Percentiles rank a stretch among this genome's conserved stretches.
phyloP scores from a whole-genome alignment of 2,329 filamentous ascomycete species.

The Bisporella sp. region DNA sequence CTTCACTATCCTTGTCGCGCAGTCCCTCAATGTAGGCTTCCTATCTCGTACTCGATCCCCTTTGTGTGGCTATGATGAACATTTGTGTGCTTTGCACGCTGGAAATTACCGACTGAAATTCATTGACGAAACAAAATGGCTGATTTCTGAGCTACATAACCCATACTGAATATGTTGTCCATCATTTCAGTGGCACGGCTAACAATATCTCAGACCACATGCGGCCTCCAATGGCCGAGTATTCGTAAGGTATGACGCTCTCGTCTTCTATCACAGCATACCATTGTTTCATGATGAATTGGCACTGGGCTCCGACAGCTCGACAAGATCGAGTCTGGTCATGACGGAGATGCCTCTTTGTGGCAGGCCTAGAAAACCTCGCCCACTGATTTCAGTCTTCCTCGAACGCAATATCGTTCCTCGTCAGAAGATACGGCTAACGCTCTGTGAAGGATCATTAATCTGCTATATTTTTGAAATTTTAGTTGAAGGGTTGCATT shows the following conservation, averaged over 20 bases:
- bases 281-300: constrained; percentile 60
- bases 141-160: constrained; percentile 61
- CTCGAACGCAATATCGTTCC: too few relatives aligned
- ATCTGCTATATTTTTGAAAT: too few relatives aligned
- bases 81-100: constrained; percentile 45
- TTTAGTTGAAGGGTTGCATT: too few relatives aligned
- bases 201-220: too few relatives aligned
- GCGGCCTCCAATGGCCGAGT: too few relatives aligned
- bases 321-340: constrained; percentile 32
- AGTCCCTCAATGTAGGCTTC: constrained; percentile 1
- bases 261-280: too few relatives aligned
- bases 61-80: constrained; percentile 26
- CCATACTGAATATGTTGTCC: too few relatives aligned
- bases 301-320: constrained; percentile 95
- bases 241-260: too few relatives aligned
- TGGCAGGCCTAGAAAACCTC: constrained; percentile 99
- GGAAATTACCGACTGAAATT: constrained; percentile 93
- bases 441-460: too few relatives aligned
- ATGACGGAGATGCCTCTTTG: constrained; percentile 86
- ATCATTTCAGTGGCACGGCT: too few relatives aligned
- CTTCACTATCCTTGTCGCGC: too few relatives aligned
- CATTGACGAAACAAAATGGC: constrained; percentile 80
- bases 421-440: too few relatives aligned
- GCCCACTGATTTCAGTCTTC: constrained; percentile 69
- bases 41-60: not conserved